Percentiles rank a stretch among this genome's conserved stretches.
These are phyloP conservation scores for Tulasnella sp. DNA, from an alignment of 768 basidiomycete species.

Conservation along the genomic window DNA sequence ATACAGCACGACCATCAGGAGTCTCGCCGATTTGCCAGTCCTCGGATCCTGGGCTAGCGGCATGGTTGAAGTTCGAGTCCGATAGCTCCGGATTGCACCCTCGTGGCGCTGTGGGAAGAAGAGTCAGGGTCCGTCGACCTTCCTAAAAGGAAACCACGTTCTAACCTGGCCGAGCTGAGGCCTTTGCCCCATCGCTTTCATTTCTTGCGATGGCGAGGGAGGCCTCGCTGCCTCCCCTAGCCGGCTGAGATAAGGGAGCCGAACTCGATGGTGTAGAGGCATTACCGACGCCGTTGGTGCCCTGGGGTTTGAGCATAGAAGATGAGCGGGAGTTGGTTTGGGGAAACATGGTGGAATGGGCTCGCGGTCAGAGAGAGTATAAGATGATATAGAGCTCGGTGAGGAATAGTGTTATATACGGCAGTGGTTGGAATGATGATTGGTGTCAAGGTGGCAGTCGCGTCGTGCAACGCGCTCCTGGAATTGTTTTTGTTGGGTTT, in stretches of 20 bases:
- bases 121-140: neutral
- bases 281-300: neutral
- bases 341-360: neutral
- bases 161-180: neutral
- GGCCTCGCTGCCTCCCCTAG: neutral
- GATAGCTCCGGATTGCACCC: neutral
- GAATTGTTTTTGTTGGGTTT: neutral
- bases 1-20: conserved; percentile 12
- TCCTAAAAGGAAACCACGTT: neutral
- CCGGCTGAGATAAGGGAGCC: neutral
- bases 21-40: conserved; percentile 20
- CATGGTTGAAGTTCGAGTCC: neutral
- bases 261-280: neutral
- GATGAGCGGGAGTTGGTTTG: neutral
- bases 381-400: neutral
- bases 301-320: neutral
- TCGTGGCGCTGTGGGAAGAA: neutral
- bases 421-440: neutral
- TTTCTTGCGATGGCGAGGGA: neutral
- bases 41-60: neutral
- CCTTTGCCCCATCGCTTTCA: neutral
- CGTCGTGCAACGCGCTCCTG: neutral
- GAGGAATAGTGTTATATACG: neutral
- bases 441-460: neutral
- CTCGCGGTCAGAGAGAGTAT: neutral